These are phyloP conservation scores for Saccharomyces hybrid DNA, from an alignment of 1,139 yeast species.

Conservation along the genomic window DNA sequence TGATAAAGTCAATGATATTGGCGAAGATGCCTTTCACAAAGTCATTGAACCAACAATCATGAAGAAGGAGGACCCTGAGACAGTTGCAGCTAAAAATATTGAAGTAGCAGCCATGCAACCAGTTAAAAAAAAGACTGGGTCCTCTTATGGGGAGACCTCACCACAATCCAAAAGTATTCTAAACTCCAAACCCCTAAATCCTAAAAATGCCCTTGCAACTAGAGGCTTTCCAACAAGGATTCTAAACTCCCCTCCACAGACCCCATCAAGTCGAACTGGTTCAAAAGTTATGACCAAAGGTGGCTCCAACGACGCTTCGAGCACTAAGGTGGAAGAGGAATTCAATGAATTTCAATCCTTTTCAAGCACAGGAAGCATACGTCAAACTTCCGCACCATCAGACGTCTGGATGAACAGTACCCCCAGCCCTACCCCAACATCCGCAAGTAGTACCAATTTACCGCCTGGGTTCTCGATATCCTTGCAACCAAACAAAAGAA, in stretches of 20 bases:
- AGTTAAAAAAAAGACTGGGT: conserved; percentile 10
- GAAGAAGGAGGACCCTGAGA: conserved; percentile 18
- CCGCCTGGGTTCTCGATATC: conserved; percentile 35
- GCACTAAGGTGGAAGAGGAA: not conserved
- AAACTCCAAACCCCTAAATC: not conserved
- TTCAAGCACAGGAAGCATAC: not conserved
- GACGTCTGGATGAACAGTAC: not conserved
- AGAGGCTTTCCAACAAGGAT: not conserved
- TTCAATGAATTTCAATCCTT: not conserved
- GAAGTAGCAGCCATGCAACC: conserved; percentile 25
- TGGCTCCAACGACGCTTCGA: not conserved
- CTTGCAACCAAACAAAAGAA: conserved; percentile 28
- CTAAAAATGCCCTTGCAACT: not conserved
- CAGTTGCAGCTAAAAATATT: conserved; percentile 17
- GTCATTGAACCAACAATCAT: conserved; percentile 20
- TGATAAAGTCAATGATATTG: conserved; percentile 16
- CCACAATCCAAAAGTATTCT: not conserved
- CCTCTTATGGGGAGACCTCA: not conserved
- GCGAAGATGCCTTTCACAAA: conserved; percentile 18
- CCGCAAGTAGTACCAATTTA: conserved; percentile 8
- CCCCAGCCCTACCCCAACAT: conserved; percentile 5
- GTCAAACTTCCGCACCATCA: not conserved
- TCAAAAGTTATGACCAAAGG: not conserved
- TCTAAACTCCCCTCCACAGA: not conserved
- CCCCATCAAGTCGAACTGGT: not conserved